Evolutionary conservation across 1,139 yeast species (phyloP).

Genomic region (Geotrichum klebahnii): DNA sequence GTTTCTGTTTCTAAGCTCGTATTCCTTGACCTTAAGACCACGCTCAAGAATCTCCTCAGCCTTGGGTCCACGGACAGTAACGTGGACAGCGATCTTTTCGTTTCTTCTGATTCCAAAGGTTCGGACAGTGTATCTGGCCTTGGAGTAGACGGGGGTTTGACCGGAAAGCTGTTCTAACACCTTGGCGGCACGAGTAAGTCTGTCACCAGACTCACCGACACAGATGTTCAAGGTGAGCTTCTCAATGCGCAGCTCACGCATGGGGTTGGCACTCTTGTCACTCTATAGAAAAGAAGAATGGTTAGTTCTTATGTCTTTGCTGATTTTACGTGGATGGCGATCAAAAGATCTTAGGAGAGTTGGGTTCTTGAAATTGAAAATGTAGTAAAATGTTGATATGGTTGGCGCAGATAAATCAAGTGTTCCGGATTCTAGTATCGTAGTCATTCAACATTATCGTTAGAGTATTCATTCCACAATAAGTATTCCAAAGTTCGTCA

Average conservation of each 20-base stretch:
- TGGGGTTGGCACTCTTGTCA: constrained; percentile 58
- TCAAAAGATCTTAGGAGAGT: not conserved
- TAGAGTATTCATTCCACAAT: too few species aligned
- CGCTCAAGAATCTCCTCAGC: constrained; percentile 98
- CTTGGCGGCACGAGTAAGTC: constrained; percentile 99
- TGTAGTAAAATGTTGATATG: not conserved
- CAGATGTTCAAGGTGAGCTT: constrained; percentile 99
- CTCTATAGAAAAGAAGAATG: constrained; percentile 18
- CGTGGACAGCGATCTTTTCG: constrained; percentile 99
- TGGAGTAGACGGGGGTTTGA: constrained; percentile 99
- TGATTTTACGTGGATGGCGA: not conserved
- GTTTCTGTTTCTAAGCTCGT: constrained; percentile 68
- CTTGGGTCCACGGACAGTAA: constrained; percentile 98
- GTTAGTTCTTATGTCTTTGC: constrained; percentile 7
- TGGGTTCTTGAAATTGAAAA: not conserved
- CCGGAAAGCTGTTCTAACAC: constrained; percentile 99
- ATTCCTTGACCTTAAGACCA: constrained; percentile 70
- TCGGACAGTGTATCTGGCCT: constrained; percentile 99
- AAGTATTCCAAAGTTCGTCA: too few species aligned
- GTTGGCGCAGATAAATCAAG: not conserved
- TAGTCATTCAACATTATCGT: too few species aligned
- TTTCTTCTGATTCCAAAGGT: constrained; percentile 99
- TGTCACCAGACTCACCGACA: constrained; percentile 99
- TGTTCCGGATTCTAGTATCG: too few species aligned
- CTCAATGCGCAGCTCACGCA: constrained; percentile 99